Evolutionary conservation across 2,329 filamentous ascomycete genomes (phyloP).

Genomic region (Didymellaceae sp.): DNA sequence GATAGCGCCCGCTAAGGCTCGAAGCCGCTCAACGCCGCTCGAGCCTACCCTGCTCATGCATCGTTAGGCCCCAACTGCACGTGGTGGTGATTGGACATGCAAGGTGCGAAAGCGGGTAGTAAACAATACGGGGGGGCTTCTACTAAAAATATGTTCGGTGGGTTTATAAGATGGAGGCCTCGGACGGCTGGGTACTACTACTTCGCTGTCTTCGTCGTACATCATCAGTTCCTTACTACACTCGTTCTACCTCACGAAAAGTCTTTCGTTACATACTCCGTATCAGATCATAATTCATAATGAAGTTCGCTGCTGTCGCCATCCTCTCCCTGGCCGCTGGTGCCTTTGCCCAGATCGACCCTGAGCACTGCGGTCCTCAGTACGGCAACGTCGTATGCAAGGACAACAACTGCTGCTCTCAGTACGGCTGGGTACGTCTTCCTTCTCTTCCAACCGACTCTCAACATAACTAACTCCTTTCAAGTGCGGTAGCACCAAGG

Average conservation of each 20-base stretch:
- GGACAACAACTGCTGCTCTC: slow-evolving; percentile 46
- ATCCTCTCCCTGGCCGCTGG: slow-evolving; percentile 35
- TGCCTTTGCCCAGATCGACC: slow-evolving; percentile 34
- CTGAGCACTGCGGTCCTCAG: slow-evolving; percentile 45
- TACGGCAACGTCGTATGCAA: slow-evolving; percentile 44
- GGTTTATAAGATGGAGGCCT: slow-evolving; percentile 15
- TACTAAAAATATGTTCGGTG: slow-evolving; percentile 19
- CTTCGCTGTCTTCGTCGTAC: background rate
- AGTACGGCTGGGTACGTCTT: slow-evolving; percentile 42
- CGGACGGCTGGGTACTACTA: background rate
- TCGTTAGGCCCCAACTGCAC: slow-evolving; percentile 12
- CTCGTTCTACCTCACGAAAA: slow-evolving; percentile 1
- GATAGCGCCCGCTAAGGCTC: slow-evolving; percentile 27
- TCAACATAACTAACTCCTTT: background rate
- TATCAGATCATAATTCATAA: slow-evolving; percentile 36
- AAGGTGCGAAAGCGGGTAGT: slow-evolving; percentile 14
- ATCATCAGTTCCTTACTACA: background rate
- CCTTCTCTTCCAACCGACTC: background rate
- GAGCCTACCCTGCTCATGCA: slow-evolving; percentile 8
- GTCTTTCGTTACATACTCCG: slow-evolving; percentile 12
- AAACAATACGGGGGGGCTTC: slow-evolving; percentile 20
- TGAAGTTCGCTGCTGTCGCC: slow-evolving; percentile 37
- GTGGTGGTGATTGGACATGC: slow-evolving; percentile 21
- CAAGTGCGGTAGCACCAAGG: slow-evolving; percentile 44
- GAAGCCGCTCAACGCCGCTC: slow-evolving; percentile 12